phyloP scores from a whole-genome alignment of 2,329 filamentous ascomycete genomes.

The Westerdykella ornata region DNA sequence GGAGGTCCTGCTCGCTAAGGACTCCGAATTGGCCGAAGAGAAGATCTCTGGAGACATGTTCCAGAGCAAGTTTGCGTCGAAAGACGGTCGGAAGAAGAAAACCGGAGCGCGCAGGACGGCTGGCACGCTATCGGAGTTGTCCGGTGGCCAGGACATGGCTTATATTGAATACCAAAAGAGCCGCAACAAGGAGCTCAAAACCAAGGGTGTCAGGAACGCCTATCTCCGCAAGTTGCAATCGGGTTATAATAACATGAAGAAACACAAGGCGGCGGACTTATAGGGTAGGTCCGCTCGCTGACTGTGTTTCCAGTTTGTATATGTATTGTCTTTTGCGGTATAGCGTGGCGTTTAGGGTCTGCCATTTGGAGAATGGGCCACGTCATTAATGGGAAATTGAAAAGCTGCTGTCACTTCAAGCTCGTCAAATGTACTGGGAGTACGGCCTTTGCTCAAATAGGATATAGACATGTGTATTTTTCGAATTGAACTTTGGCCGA shows the following conservation, averaged over 20 bases:
- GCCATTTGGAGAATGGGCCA: too few species aligned
- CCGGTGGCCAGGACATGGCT: conserved; percentile 95
- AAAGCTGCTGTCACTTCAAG: too few species aligned
- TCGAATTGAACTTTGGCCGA: too few species aligned
- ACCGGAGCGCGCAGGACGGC: conserved; percentile 69
- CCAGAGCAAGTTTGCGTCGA: conserved; percentile 40
- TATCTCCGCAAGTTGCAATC: conserved; percentile 42
- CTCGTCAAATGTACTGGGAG: too few species aligned
- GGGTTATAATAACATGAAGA: conserved; percentile 9
- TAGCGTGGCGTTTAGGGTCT: too few species aligned
- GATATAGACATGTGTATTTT: too few species aligned
- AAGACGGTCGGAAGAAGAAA: conserved; percentile 50
- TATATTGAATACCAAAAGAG: conserved; percentile 51
- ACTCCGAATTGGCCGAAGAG: conserved; percentile 62
- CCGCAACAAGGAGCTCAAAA: conserved; percentile 43
- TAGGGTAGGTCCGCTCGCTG: too few species aligned
- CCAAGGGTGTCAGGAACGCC: conserved; percentile 35
- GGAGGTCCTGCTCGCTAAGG: conserved; percentile 82
- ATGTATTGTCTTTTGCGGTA: too few species aligned
- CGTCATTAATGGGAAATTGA: too few species aligned
- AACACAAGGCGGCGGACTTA: not conserved
- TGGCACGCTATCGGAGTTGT: conserved; percentile 76
- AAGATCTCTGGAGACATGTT: conserved; percentile 64
- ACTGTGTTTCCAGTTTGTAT: too few species aligned
- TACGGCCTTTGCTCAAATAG: too few species aligned